These are phyloP conservation scores for Lentinus tigrinus DNA, from an alignment of 768 basidiomycete genomes.

Conservation along the genomic window DNA sequence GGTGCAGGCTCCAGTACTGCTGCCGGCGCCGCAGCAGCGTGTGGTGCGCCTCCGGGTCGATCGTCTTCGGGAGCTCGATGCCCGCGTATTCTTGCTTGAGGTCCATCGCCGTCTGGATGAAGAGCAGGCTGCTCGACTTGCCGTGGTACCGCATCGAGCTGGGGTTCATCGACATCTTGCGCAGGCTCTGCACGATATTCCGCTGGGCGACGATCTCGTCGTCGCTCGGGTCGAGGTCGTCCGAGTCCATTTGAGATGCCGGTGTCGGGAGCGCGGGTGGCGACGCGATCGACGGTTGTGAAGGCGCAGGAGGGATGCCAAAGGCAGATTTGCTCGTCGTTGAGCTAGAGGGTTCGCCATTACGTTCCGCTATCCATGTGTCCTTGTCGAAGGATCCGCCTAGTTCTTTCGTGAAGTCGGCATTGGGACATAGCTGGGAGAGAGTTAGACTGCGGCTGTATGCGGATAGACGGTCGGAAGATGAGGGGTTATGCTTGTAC, in stretches of 20 bases:
- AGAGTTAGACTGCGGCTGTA: background rate
- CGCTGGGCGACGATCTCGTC: constrained; percentile 24
- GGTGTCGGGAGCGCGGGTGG: constrained; percentile 16
- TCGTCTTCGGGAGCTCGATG: constrained; percentile 8
- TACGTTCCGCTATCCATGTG: constrained; percentile 28
- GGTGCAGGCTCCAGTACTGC: constrained; percentile 51
- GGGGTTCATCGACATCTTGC: constrained; percentile 28
- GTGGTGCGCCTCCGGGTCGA: constrained; percentile 10
- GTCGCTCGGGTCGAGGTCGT: constrained; percentile 31
- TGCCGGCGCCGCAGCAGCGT: constrained; percentile 35
- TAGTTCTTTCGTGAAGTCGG: constrained; percentile 58
- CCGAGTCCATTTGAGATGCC: constrained; percentile 18
- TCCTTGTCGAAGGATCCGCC: constrained; percentile 44
- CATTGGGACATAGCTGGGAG: constrained; percentile 61
- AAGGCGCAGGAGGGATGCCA: constrained; percentile 20
- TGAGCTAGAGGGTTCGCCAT: constrained; percentile 17
- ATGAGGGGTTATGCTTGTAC: too few relatives aligned
- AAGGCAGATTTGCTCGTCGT: background rate
- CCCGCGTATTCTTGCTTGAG: constrained; percentile 40
- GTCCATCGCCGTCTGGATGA: constrained; percentile 42
- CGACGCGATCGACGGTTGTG: constrained; percentile 12
- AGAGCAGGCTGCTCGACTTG: constrained; percentile 41
- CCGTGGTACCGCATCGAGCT: constrained; percentile 37
- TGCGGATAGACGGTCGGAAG: too few relatives aligned
- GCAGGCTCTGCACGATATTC: constrained; percentile 30